Evolutionary conservation across 2,329 filamentous ascomycete species (phyloP), one percentile per base, ranked within the genome.

Genomic region (Paraphaeosphaeria minitans): DNA sequence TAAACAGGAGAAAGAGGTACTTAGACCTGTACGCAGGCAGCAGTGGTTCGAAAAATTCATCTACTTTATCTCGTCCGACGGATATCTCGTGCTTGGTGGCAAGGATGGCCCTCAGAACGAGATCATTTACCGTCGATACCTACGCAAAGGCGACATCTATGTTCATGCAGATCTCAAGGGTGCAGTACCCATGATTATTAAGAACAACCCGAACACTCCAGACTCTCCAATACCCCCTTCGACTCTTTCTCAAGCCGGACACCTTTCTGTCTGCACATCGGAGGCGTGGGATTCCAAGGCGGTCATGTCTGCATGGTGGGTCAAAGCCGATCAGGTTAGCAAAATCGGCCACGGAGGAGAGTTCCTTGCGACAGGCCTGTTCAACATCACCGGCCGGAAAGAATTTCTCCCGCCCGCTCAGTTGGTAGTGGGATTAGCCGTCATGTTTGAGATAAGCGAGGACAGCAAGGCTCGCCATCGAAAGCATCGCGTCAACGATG

Each of bases 1-100:
- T 57, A 97, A 97, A 79, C 90, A 95, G 72, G 95, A 98, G 77
- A 97, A 97, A 75, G 89, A 92, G 21, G 81, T 96, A 1, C 80
- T 98, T 10, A 88, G 93, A 47, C 92, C 90, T 0, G 89, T 97
- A 9, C 86, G 95, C 56, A 90, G 88, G 70, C 89, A 89, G 65
- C 85, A 93, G 69, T 99, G 95, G 95, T 99, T 97, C 66, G 95
- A 99, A 71, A 99, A 99, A 77, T 99, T 97, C 69, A 82, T 88
- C 29, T 98, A 92, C 84, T 99, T 99, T 78, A 86, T 98, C 66
- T 97, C 93, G 0, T 96, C 93, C 0, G 95, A 99, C 71, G 93
- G 94, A 4, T 97, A 98, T 74, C 84, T 99, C 6, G 91, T 98
- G 0, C 84, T 99, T 16, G 94, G 88, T 46, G 94, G 93, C 16